These are phyloP conservation scores for Vigna radiata DNA, from an alignment of 306 rosid species.

Conservation along the genomic window DNA sequence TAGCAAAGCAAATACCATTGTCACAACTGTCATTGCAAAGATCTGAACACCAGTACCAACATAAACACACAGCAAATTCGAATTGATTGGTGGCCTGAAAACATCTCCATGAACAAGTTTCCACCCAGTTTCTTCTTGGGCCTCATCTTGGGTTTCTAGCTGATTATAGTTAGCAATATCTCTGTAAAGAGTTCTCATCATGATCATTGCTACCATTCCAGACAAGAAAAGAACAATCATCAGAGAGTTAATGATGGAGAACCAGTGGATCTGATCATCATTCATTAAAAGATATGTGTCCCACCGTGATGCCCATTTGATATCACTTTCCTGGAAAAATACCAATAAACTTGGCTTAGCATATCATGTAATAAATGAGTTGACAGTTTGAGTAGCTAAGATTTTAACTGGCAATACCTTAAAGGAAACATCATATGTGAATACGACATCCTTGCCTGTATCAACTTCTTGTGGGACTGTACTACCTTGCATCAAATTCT, in stretches of 20 bases:
- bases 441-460: slow-evolving; percentile 72
- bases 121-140: slow-evolving; percentile 99
- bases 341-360: slow-evolving; percentile 34
- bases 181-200: slow-evolving; percentile 98
- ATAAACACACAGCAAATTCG: slow-evolving; percentile 88
- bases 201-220: slow-evolving; percentile 99
- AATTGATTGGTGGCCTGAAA: slow-evolving; percentile 90
- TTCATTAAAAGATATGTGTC: slow-evolving; percentile 99
- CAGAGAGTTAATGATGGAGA: slow-evolving; percentile 94
- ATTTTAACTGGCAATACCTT: slow-evolving; percentile 61
- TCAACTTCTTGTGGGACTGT: slow-evolving; percentile 95
- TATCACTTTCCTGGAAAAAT: slow-evolving; percentile 75
- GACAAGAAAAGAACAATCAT: slow-evolving; percentile 99
- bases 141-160: slow-evolving; percentile 98
- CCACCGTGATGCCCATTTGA: slow-evolving; percentile 99
- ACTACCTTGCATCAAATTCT: slow-evolving; percentile 82
- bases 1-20: slow-evolving; percentile 94
- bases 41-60: slow-evolving; percentile 99
- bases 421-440: slow-evolving; percentile 96
- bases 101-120: slow-evolving; percentile 98
- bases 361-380: slow-evolving; percentile 11
- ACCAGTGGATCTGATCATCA: slow-evolving; percentile 99
- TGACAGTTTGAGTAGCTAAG: slow-evolving; percentile 20
- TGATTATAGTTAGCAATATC: slow-evolving; percentile 99
- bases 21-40: slow-evolving; percentile 95